Percentiles rank a stretch among this genome's conserved stretches.
Conservation (phyloP, 176 grass and related monocot species). For the Musa acuminata region DNA sequence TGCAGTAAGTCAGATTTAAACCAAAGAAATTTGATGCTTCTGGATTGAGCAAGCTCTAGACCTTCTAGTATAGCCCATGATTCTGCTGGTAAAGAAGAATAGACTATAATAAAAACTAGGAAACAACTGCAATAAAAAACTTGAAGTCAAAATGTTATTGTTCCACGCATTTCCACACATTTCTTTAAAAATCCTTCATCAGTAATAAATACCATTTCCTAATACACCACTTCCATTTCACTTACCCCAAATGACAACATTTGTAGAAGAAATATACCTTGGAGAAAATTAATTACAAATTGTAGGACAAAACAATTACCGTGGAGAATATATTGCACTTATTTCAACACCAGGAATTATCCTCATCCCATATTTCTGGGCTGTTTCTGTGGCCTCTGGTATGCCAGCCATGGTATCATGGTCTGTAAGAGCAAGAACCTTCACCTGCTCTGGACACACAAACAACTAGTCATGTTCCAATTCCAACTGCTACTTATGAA, state of each 20-base stretch:
- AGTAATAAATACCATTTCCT: not conserved
- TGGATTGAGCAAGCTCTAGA: not conserved
- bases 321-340: conserved; percentile 67
- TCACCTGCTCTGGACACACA: conserved; percentile 43
- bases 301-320: conserved; percentile 19
- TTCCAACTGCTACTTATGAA: not conserved
- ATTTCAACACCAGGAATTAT: conserved; percentile 96
- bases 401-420: conserved; percentile 92
- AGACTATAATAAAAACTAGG: not conserved
- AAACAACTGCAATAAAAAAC: not conserved
- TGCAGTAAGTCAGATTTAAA: too few species aligned
- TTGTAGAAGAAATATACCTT: not conserved
- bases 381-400: conserved; percentile 60
- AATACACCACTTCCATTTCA: not conserved
- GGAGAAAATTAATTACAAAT: not conserved
- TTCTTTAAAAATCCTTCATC: not conserved
- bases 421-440: conserved; percentile 89
- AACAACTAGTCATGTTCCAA: conserved; percentile 26
- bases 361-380: conserved; percentile 65
- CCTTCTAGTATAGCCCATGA: too few species aligned
- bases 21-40: too few species aligned
- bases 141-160: too few species aligned
- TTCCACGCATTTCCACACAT: not conserved
- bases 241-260: not conserved
- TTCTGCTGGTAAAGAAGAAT: too few species aligned